A percentile compares a stretch with the other conserved stretches of the same genome.
phyloP scores from a whole-genome alignment of 176 grass and related monocot genomes.

The Avena atlantica region DNA sequence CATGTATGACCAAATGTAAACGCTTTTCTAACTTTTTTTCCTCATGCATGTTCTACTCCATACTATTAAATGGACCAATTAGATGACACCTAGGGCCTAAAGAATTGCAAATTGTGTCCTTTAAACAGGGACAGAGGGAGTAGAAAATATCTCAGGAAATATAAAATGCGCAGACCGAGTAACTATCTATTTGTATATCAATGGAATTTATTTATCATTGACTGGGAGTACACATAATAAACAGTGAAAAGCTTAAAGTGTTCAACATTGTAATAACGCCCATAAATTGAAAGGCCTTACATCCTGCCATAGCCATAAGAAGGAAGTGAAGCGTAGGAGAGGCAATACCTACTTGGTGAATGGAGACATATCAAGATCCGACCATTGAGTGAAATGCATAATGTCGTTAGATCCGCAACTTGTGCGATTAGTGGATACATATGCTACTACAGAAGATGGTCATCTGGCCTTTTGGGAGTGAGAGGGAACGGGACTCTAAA shows the following conservation, averaged over 20 bases:
- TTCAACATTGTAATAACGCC: background rate
- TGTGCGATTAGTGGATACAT: background rate
- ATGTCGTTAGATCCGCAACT: background rate
- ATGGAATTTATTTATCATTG: too few species aligned
- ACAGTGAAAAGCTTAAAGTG: background rate
- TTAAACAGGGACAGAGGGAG: too few species aligned
- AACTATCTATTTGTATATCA: too few species aligned
- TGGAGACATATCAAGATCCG: background rate
- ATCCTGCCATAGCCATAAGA: background rate
- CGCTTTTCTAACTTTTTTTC: too few species aligned
- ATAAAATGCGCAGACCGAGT: too few species aligned
- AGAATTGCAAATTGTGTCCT: too few species aligned
- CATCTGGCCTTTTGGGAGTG: background rate
- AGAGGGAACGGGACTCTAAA: too few species aligned
- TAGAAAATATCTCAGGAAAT: too few species aligned
- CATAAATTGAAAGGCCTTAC: background rate
- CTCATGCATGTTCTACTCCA: too few species aligned
- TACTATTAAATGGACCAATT: too few species aligned
- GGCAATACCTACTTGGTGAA: background rate
- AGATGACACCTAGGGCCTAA: too few species aligned
- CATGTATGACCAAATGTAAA: too few species aligned
- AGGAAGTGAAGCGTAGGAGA: conserved; percentile 1
- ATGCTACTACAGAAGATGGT: background rate
- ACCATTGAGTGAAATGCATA: background rate
- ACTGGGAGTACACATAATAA: background rate